phyloP scores from a whole-genome alignment of 1,139 yeast species.

The Geotrichum australiense region DNA sequence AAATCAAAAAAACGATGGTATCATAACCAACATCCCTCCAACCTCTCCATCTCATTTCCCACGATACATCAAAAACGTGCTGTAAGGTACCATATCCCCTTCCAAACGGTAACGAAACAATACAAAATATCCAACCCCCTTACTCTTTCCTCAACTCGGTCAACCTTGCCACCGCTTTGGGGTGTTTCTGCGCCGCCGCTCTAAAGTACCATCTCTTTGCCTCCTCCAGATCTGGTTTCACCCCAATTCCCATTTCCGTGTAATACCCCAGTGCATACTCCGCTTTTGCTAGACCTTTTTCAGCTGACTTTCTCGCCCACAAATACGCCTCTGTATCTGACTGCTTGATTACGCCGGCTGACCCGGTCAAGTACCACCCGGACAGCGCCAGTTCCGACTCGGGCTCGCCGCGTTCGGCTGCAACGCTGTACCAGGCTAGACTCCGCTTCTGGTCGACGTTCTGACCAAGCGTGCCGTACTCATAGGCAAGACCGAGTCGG shows the following conservation, averaged over 20 bases:
- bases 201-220: slow-evolving; percentile 50
- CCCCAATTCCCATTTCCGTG: slow-evolving; percentile 73
- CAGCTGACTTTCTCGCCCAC: slow-evolving; percentile 87
- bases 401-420: slow-evolving; percentile 66
- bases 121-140: no score
- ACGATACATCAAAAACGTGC: no score
- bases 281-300: slow-evolving; percentile 73
- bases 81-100: no score
- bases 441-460: slow-evolving; percentile 63
- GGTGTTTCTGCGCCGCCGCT: slow-evolving; percentile 57
- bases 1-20: no score
- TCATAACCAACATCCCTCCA: no score
- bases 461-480: slow-evolving; percentile 71
- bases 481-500: slow-evolving; percentile 79
- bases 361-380: slow-evolving; percentile 89
- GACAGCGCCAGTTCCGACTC: slow-evolving; percentile 85
- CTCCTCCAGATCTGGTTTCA: slow-evolving; percentile 40
- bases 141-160: slow-evolving; percentile 30
- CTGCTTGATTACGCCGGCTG: slow-evolving; percentile 59
- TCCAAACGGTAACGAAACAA: no score
- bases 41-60: no score
- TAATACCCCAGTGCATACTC: slow-evolving; percentile 79
- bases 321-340: slow-evolving; percentile 74
- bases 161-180: slow-evolving; percentile 43
- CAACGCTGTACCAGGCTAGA: slow-evolving; percentile 83